Evolutionary conservation across 2,329 filamentous ascomycete species (phyloP).

Genomic region (Venturia aucupariae): DNA sequence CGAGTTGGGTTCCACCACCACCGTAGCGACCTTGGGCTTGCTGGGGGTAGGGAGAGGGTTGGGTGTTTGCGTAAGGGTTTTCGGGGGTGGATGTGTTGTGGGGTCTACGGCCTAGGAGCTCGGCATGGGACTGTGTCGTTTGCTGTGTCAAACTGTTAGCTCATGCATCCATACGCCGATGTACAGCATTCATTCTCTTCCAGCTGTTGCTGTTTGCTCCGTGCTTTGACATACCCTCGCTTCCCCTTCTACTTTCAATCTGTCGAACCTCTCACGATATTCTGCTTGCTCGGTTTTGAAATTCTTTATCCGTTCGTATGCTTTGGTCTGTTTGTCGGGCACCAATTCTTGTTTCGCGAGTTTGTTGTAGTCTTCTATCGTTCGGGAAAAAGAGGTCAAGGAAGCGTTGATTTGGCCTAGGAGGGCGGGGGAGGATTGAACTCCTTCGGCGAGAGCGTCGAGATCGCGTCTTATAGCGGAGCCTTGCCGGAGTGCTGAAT

Average conservation of each 20-base stretch:
- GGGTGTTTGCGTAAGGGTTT: slow-evolving; percentile 73
- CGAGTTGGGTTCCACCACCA: slow-evolving; percentile 4
- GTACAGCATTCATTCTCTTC: no score
- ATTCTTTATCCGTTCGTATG: slow-evolving; percentile 71
- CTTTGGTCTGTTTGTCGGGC: slow-evolving; percentile 84
- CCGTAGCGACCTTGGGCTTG: slow-evolving; percentile 8
- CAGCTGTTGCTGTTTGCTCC: neutral
- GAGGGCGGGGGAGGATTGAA: slow-evolving; percentile 51
- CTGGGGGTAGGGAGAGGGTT: slow-evolving; percentile 32
- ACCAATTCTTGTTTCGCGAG: slow-evolving; percentile 85
- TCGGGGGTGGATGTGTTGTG: slow-evolving; percentile 75
- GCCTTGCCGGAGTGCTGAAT: slow-evolving; percentile 76
- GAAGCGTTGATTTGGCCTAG: slow-evolving; percentile 72
- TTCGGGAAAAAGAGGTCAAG: slow-evolving; percentile 74
- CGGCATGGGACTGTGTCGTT: slow-evolving; percentile 61
- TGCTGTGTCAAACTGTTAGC: slow-evolving; percentile 27
- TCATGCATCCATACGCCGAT: neutral
- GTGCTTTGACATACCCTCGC: slow-evolving; percentile 48
- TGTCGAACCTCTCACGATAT: slow-evolving; percentile 68
- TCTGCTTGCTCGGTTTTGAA: slow-evolving; percentile 77
- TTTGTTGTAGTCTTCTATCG: slow-evolving; percentile 82
- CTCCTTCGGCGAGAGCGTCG: slow-evolving; percentile 54
- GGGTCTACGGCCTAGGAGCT: slow-evolving; percentile 76
- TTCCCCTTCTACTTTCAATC: slow-evolving; percentile 67
- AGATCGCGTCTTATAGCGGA: slow-evolving; percentile 71